Evolutionary conservation across 2,329 filamentous ascomycete species (phyloP).

Genomic region (Raffaelea albimanens): DNA sequence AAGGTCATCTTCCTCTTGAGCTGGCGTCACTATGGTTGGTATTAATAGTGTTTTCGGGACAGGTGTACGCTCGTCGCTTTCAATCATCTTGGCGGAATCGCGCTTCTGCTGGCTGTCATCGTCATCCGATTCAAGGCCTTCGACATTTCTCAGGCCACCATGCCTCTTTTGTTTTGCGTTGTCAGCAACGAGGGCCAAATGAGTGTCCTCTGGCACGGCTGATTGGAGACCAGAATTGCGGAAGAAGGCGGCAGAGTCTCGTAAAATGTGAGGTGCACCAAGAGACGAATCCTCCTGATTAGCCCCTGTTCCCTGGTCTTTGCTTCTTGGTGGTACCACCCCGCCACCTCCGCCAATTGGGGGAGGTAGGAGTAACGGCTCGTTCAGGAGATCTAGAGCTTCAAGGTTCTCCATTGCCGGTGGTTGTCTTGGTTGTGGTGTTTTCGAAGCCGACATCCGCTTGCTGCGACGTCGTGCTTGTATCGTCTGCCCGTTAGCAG

Average conservation of each 20-base stretch:
- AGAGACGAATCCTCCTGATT: constrained; percentile 9
- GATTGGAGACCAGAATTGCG: constrained; percentile 23
- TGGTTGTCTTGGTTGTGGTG: not conserved
- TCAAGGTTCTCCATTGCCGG: too few relatives aligned
- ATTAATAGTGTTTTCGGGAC: not conserved
- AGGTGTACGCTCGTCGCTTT: constrained; percentile 14
- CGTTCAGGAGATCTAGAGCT: not conserved
- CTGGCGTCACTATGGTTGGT: not conserved
- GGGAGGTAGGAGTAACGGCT: not conserved
- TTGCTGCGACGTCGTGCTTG: not conserved
- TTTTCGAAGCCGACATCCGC: not conserved
- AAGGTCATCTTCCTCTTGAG: not conserved
- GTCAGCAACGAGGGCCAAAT: constrained; percentile 21
- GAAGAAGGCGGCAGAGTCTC: constrained; percentile 30
- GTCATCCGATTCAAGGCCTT: constrained; percentile 13
- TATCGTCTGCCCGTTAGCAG: not conserved
- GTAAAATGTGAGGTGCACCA: constrained; percentile 20
- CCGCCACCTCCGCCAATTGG: not conserved
- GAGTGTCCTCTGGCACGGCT: constrained; percentile 23
- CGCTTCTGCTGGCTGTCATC: constrained; percentile 26
- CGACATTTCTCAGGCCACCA: constrained; percentile 8
- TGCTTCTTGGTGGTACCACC: too few relatives aligned
- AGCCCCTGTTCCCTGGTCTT: not conserved
- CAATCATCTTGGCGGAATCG: constrained; percentile 42
- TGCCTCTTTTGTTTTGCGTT: constrained; percentile 8